Base-by-base conservation (phyloP, 352 stramenopile species). In the Globisporangium camurandrum region DNA sequence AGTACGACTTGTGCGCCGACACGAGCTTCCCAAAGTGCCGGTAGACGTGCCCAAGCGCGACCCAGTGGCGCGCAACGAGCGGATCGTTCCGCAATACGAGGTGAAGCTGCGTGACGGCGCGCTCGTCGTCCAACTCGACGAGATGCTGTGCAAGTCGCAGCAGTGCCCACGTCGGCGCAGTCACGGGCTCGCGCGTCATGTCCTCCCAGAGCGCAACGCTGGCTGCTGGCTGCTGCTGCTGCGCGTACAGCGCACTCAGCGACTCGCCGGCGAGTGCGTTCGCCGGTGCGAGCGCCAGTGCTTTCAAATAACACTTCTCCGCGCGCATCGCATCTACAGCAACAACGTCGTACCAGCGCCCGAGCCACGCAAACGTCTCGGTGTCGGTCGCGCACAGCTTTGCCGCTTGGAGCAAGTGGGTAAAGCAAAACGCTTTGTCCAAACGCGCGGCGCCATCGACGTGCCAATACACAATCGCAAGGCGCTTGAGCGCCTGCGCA, bases 291-390 rank as follows among this genome's bases (percentile, higher is more conserved):
- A 94, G 45, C 20, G 77, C 72, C 19, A 94, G 64, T 19, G 84
- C 79, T 47, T 93, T 92, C 31, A 94, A 51, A 38, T 88, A 93
- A 42, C 84, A 94, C 48, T 94, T 94, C 43, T 93, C 81, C 1
- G 81, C 84, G 19, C 81, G 79, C 23, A 88, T 14, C 16, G 77
- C 49, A 59, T 94, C 84, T 0, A 56, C 61, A 4, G 53, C 71
- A 2, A 91, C 52, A 19, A 80, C 67, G 17, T 71, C 56, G 48
- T 94, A 94, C 76, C 79, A 94, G 46, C 75, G 75, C 9, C 84
- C 84, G 24, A 94, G 58, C 69, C 69, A 88, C 1, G 57, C 65
- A 38, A 92, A 94, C 17, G 78, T 71, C 28, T 87, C 75, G 0
- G 65, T 67, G 43, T 93, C 81, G 10, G 58, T 64, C 19, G 83